These are phyloP conservation scores for Hibiscus syriacus DNA, from an alignment of 345 rosid species.

Conservation along the genomic window DNA sequence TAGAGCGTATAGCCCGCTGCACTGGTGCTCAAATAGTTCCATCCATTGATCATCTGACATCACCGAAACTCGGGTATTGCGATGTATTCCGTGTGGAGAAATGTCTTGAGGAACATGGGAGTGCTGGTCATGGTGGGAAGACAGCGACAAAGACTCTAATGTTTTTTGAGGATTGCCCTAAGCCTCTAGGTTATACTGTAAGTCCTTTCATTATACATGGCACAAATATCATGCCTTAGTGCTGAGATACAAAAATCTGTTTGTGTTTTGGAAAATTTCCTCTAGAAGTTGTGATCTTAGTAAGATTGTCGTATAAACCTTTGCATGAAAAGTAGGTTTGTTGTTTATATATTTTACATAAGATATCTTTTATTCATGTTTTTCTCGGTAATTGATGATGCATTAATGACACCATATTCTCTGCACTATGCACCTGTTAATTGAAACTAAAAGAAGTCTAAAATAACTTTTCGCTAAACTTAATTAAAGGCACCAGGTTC, in stretches of 20 bases:
- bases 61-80: constrained; percentile 80
- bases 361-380: background rate
- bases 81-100: constrained; percentile 79
- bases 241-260: background rate
- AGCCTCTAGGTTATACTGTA: constrained; percentile 93
- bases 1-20: constrained; percentile 91
- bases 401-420: background rate
- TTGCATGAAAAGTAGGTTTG: background rate
- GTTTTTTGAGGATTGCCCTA: constrained; percentile 95
- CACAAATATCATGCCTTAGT: too few species aligned
- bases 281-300: background rate
- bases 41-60: constrained; percentile 78
- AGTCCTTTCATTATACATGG: constrained; percentile 29
- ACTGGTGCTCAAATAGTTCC: constrained; percentile 94
- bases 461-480: background rate
- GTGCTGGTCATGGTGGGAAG: constrained; percentile 69
- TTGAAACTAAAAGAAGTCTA: background rate
- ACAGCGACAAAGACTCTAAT: constrained; percentile 72
- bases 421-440: background rate
- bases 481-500: background rate
- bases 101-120: constrained; percentile 70
- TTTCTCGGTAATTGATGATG: background rate
- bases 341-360: background rate
- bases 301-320: background rate
- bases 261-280: background rate